These are phyloP conservation scores for Emmonsiellopsis sp. DNA, from an alignment of 2,329 filamentous ascomycete species.

Conservation along the genomic window DNA sequence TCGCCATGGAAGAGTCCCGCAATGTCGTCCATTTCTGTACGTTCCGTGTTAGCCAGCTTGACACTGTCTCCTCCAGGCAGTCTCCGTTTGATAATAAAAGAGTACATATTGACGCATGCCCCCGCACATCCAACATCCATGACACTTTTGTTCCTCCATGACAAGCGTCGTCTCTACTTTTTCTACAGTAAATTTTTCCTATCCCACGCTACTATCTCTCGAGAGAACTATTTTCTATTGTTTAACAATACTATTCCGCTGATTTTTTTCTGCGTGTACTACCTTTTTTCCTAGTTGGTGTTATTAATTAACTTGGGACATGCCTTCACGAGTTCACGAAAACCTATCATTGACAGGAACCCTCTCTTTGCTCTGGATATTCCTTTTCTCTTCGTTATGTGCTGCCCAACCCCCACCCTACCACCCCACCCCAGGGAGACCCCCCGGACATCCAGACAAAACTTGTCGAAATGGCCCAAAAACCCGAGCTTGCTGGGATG, in stretches of 20 bases:
- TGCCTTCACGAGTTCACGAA: neutral
- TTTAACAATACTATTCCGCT: neutral
- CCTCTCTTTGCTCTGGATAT: neutral
- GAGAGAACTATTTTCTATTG: neutral
- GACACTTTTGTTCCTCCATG: too few species aligned
- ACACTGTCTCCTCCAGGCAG: too few species aligned
- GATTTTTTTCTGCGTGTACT: neutral
- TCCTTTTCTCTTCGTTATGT: neutral
- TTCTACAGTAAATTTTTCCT: too few species aligned
- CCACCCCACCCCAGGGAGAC: neutral
- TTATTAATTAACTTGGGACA: neutral
- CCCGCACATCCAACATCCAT: too few species aligned
- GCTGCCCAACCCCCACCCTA: neutral
- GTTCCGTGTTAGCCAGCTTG: too few species aligned
- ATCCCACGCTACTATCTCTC: too few species aligned
- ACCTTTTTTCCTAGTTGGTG: neutral
- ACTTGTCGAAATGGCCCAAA: constrained; percentile 15
- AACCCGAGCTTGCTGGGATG: constrained; percentile 17
- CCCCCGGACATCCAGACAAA: neutral
- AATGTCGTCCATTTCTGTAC: too few species aligned
- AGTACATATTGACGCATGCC: too few species aligned
- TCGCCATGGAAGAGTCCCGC: too few species aligned
- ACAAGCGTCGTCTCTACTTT: too few species aligned
- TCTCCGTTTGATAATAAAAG: too few species aligned
- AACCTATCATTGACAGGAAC: neutral